Evolutionary conservation across 768 basidiomycete species (phyloP).

Genomic region (Saitozyma sp.): DNA sequence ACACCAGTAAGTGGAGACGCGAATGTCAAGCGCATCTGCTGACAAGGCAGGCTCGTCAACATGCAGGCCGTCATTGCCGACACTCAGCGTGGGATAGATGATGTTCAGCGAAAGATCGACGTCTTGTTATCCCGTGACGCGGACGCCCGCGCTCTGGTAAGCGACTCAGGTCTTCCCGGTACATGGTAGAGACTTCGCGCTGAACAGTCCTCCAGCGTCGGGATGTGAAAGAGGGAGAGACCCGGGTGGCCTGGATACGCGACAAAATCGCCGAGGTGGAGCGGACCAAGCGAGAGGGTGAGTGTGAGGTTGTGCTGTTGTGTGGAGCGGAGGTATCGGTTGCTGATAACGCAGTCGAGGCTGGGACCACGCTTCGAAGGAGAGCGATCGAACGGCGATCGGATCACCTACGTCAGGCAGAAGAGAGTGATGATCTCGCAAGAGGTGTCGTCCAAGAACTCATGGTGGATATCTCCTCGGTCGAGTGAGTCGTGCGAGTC

Average conservation of each 20-base stretch:
- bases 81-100: constrained; percentile 52
- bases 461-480: constrained; percentile 15
- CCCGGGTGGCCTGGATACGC: constrained; percentile 60
- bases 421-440: constrained; percentile 17
- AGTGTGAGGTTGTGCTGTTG: neutral
- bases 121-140: constrained; percentile 52
- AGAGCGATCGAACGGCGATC: constrained; percentile 56
- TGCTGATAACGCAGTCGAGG: constrained; percentile 19
- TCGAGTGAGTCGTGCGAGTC: constrained; percentile 36
- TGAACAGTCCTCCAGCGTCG: constrained; percentile 59
- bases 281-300: constrained; percentile 58
- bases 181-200: constrained; percentile 21
- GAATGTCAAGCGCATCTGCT: neutral
- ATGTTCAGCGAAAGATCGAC: constrained; percentile 52
- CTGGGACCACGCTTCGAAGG: constrained; percentile 51
- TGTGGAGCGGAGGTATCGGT: neutral
- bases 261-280: constrained; percentile 56
- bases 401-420: constrained; percentile 54
- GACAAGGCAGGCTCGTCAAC: constrained; percentile 54
- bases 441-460: constrained; percentile 17
- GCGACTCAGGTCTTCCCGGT: constrained; percentile 6
- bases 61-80: constrained; percentile 56
- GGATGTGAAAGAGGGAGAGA: constrained; percentile 67
- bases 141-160: constrained; percentile 54
- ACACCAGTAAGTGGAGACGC: constrained; percentile 58